Base-by-base conservation (phyloP, 306 rosid species). In the Lupinus albus region DNA sequence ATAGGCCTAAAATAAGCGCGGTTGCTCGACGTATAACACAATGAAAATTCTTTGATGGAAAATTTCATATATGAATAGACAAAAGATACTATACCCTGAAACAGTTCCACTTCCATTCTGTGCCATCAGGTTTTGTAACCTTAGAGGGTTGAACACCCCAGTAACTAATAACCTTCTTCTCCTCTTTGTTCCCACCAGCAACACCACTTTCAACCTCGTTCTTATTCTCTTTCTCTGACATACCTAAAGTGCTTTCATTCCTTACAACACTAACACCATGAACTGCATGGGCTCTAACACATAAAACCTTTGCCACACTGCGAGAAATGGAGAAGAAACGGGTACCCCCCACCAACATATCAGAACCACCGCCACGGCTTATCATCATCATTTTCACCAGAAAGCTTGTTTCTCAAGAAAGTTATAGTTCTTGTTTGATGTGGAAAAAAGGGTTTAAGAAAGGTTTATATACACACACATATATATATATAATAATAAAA, bases 81-180 rank as follows among this genome's bases (percentile, higher is more conserved):
- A 49, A 2, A 8, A 46, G 1, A 75, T 0, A 11, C n/a, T n/a
- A 20, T 73, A 89, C 96, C 87, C 74, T 89, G 17, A 89, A 89
- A 78, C 96, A 83, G 44, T 47, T 56, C 96, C 96, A 89, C 20
- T 69, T 80, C 96, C 93, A 87, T 47, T 83, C 86, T 5, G 93
- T 73, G 11, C 96, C 96, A 52, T 89, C 93, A 0, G 64, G 57
- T 49, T 67, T 83, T 16, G 63, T 79, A 47, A 85, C 10, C 75
- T 64, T 83, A 8, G 68, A 11, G 0, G 79, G 68, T 0, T 77
- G 63, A 46, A 87, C 30, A 1, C 96, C 96, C 96, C 94, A 89
- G 41, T 89, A 89, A 42, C 91, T 89, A 30, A 54, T 33, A 3
- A 76, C 6, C 9, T 35, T 71, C 2, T 83, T 81, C 67, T 68